Evolutionary conservation across 2,329 filamentous ascomycete genomes (phyloP).

Genomic region (Aureobasidium sp.): DNA sequence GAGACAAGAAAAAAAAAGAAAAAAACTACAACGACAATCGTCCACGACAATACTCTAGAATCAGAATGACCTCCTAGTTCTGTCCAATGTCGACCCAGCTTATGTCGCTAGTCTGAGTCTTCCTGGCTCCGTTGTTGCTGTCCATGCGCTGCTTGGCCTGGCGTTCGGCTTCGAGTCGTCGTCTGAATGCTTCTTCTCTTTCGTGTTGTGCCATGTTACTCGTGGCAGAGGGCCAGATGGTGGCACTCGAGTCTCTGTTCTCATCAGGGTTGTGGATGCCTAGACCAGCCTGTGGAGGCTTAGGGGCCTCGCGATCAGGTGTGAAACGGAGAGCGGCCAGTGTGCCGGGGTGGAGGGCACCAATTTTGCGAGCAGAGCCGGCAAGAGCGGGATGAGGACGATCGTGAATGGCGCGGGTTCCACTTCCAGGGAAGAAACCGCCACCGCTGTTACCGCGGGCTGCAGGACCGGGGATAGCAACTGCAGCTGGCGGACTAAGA

Average conservation of each 20-base stretch:
- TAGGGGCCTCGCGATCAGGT: not conserved
- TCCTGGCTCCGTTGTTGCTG: not conserved
- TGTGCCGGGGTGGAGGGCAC: slow-evolving; percentile 12
- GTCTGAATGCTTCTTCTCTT: not conserved
- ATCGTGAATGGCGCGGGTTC: slow-evolving; percentile 10
- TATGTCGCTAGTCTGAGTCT: slow-evolving; percentile 5
- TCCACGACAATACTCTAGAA: not conserved
- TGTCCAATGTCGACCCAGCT: slow-evolving; percentile 16
- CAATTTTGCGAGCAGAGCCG: slow-evolving; percentile 1
- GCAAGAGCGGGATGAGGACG: not conserved
- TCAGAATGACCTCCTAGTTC: slow-evolving; percentile 12
- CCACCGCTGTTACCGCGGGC: slow-evolving; percentile 41
- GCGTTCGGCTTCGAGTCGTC: not conserved
- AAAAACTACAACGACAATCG: not conserved
- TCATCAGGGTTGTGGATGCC: not conserved
- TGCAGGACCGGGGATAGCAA: slow-evolving; percentile 22
- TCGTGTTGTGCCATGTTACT: not conserved
- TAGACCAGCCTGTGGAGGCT: not conserved
- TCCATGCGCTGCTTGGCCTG: not conserved
- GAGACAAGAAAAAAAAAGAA: not conserved
- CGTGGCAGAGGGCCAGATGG: not conserved
- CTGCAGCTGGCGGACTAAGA: slow-evolving; percentile 14
- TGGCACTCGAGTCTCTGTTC: not conserved
- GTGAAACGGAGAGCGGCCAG: slow-evolving; percentile 11
- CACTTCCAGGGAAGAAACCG: slow-evolving; percentile 36